Evolutionary conservation across 2,329 filamentous ascomycete species (phyloP), one percentile per base, ranked within the genome.

Genomic region (Septoria linicola): DNA sequence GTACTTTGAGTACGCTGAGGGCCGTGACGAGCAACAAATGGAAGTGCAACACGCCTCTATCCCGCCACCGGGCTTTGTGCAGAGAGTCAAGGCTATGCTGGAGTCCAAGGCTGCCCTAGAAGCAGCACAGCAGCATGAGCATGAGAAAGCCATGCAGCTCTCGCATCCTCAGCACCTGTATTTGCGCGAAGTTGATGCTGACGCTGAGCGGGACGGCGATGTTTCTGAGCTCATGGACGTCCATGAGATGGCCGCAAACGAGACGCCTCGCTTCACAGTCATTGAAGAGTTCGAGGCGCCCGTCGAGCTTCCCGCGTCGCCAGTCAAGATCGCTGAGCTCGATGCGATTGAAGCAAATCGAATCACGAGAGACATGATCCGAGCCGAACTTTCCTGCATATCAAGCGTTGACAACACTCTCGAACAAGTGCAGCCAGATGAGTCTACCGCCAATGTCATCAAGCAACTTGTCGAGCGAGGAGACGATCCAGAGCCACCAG

Each of bases 51-150:
- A 68, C 36, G 53, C 64, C 7, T 66, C 66, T 2, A 60, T 66
- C 1, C 64, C 70, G 8, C 66, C 66, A 2, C 66, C 67, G 23
- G 70, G 72, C 2, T 71, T 73, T 37, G 69, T 73, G 8, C 67
- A 70, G 49, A 68, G 66, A n/a, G 70, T 73, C 55, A 72, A 68
- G 51, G 70, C 67, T 4, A 70, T 74, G 52, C 61, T 74, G 8
- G 72, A 75, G 61, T 73, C 66, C 8, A 64, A 65, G 41, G 66
- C 65, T n/a, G 62, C 62, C 8, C 55, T 59, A 10, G 65, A 68
- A 20, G 59, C 60, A 8, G 60, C 61, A 19, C 49, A 53, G 23
- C 32, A 49, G n/a, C 51, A 49, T 23, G 59, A 59, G 19, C 40
- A 44, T 10, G 53, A 61, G 34, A 57, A 56, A 27, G 54, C 41